phyloP scores from a whole-genome alignment of 2,329 filamentous ascomycete genomes.

The Fusarium buharicum region DNA sequence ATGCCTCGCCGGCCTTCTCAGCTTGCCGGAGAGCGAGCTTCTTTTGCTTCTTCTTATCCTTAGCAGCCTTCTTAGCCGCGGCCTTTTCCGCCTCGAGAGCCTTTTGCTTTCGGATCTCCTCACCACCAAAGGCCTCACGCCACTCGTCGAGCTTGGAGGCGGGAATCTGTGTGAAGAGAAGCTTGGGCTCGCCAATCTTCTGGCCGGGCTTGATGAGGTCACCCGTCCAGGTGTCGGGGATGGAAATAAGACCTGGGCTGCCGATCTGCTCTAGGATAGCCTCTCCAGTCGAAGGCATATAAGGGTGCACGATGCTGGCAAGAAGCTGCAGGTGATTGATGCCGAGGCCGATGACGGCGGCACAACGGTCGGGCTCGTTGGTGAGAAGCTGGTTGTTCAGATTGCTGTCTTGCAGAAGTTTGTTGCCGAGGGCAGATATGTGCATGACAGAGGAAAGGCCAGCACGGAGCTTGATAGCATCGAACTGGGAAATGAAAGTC shows the following conservation, averaged over 20 bases:
- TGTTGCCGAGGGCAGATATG: slow-evolving; percentile 68
- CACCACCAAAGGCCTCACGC: slow-evolving; percentile 78
- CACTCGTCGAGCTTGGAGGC: slow-evolving; percentile 84
- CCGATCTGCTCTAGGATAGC: slow-evolving; percentile 83
- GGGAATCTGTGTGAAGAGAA: slow-evolving; percentile 86
- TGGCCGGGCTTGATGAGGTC: slow-evolving; percentile 76
- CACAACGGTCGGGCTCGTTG: slow-evolving; percentile 64
- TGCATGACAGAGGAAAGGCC: slow-evolving; percentile 73
- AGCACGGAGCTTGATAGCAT: slow-evolving; percentile 75
- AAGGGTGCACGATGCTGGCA: slow-evolving; percentile 81
- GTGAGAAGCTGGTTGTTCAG: slow-evolving; percentile 65
- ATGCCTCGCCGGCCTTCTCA: slow-evolving; percentile 26
- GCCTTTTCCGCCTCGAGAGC: slow-evolving; percentile 64
- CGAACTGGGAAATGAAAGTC: slow-evolving; percentile 74
- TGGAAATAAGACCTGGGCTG: slow-evolving; percentile 59
- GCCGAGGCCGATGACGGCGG: slow-evolving; percentile 76
- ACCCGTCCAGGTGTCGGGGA: slow-evolving; percentile 74
- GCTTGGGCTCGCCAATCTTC: slow-evolving; percentile 80
- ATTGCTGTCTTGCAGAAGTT: slow-evolving; percentile 62
- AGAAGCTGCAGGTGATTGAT: slow-evolving; percentile 86
- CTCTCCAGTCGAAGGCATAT: slow-evolving; percentile 81
- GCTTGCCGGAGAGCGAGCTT: slow-evolving; percentile 42
- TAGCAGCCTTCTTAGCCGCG: slow-evolving; percentile 62
- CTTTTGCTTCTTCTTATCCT: slow-evolving; percentile 62
- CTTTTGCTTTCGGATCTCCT: slow-evolving; percentile 74